A percentile compares a stretch with the other conserved stretches of the same genome.
phyloP scores from a whole-genome alignment of 495 filamentous ascomycete genomes.

The Talaromyces adpressus region DNA sequence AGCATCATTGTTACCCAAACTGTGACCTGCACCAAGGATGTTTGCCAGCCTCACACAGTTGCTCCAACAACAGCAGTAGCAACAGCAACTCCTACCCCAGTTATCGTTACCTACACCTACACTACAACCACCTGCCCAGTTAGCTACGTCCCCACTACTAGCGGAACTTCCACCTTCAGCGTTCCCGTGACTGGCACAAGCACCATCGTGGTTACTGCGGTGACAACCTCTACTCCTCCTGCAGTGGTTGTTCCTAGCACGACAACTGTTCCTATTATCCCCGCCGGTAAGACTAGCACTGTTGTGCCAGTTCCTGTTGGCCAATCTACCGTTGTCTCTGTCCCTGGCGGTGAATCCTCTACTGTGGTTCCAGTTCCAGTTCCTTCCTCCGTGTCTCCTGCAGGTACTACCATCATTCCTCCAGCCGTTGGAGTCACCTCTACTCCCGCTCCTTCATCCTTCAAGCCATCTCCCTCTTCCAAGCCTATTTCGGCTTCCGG shows the following conservation, averaged over 20 bases:
- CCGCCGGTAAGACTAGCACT: not conserved
- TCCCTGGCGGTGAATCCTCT: not conserved
- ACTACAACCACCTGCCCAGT: slow-evolving; percentile 11
- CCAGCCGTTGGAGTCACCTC: not conserved
- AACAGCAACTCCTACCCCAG: not conserved
- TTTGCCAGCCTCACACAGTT: slow-evolving; percentile 4
- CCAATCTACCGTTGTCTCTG: not conserved
- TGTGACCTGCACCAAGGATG: slow-evolving; percentile 9
- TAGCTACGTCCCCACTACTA: not conserved
- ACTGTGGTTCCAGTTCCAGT: not conserved
- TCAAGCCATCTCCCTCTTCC: not conserved
- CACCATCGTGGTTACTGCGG: slow-evolving; percentile 2
- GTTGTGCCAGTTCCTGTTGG: not conserved
- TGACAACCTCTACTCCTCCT: not conserved
- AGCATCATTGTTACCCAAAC: slow-evolving; percentile 2
- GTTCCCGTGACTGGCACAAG: slow-evolving; percentile 5
- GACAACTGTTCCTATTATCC: not conserved
- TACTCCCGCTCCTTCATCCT: not conserved
- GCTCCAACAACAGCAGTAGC: not conserved
- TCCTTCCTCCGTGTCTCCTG: not conserved
- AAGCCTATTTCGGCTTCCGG: not conserved
- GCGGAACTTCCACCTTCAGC: slow-evolving; percentile 6
- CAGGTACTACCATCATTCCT: not conserved
- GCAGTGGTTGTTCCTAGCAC: not conserved
- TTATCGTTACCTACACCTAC: slow-evolving; percentile 1